These are phyloP conservation scores for Aurantiochytrium sp. DNA, from an alignment of 108 stramenopile species.

Conservation along the genomic window DNA sequence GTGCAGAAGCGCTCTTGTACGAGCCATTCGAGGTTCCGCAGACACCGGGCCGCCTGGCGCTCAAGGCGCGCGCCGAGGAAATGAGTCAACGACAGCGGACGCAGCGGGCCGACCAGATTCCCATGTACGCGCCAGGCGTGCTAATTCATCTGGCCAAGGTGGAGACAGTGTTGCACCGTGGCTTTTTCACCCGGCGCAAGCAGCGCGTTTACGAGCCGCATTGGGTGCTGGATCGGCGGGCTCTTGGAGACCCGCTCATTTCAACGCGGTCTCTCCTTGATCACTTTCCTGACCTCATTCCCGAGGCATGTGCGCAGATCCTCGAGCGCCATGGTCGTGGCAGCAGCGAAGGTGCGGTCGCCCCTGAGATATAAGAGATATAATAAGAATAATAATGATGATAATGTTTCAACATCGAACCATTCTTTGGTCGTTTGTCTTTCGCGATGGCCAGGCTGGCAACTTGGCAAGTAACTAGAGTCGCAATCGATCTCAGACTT, in stretches of 20 bases:
- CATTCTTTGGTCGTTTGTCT: too few relatives aligned
- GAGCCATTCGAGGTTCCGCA: neutral
- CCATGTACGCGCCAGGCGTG: neutral
- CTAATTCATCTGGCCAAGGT: neutral
- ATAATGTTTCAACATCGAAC: too few relatives aligned
- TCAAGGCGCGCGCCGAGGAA: neutral
- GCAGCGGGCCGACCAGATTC: neutral
- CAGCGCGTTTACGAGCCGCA: neutral
- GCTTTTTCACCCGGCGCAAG: neutral
- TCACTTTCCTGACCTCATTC: neutral
- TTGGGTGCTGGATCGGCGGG: neutral
- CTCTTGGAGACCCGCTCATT: neutral
- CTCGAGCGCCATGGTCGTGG: too few relatives aligned
- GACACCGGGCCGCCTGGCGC: neutral
- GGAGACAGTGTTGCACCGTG: neutral
- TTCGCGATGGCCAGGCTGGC: too few relatives aligned
- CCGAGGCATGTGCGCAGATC: neutral
- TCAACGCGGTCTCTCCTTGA: neutral
- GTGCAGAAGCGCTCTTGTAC: neutral
- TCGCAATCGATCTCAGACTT: too few relatives aligned
- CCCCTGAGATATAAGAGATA: too few relatives aligned
- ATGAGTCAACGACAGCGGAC: neutral
- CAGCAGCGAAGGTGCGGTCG: too few relatives aligned
- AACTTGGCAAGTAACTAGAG: too few relatives aligned
- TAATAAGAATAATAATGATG: too few relatives aligned